These are phyloP conservation scores for Lipomyces spencermartinsiae DNA, from an alignment of 805 yeast species.

Conservation along the genomic window DNA sequence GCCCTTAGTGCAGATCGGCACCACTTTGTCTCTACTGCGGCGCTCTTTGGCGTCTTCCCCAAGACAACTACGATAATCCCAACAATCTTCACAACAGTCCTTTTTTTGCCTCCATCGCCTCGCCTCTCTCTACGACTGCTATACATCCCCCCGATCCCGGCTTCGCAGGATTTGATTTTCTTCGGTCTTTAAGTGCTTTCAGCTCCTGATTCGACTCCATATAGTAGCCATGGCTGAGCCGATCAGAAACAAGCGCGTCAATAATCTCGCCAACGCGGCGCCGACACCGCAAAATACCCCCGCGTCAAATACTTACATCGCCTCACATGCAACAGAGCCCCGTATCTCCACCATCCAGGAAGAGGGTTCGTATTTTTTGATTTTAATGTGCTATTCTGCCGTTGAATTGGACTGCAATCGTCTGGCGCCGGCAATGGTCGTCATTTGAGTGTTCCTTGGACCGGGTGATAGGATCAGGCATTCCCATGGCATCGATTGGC, in stretches of 20 bases:
- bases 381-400: not conserved
- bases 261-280: conserved; percentile 80
- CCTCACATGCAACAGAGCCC: conserved; percentile 53
- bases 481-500: no score
- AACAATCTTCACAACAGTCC: not conserved
- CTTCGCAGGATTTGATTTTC: conserved; percentile 3
- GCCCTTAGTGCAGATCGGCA: not conserved
- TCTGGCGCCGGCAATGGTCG: not conserved
- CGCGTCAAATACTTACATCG: conserved; percentile 70
- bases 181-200: not conserved
- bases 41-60: not conserved
- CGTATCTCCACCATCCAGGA: conserved; percentile 76
- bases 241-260: conserved; percentile 70
- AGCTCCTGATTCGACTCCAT: not conserved
- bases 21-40: not conserved
- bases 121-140: not conserved
- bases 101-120: conserved; percentile 21
- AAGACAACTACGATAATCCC: conserved; percentile 1
- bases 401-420: not conserved
- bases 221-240: conserved; percentile 76
- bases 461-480: no score
- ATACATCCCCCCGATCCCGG: conserved; percentile 9
- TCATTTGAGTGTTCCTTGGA: no score
- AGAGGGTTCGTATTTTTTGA: conserved; percentile 51
- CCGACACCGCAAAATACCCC: conserved; percentile 99